These are phyloP conservation scores for Pluteus cervinus DNA, from an alignment of 768 basidiomycete species.

Conservation along the genomic window DNA sequence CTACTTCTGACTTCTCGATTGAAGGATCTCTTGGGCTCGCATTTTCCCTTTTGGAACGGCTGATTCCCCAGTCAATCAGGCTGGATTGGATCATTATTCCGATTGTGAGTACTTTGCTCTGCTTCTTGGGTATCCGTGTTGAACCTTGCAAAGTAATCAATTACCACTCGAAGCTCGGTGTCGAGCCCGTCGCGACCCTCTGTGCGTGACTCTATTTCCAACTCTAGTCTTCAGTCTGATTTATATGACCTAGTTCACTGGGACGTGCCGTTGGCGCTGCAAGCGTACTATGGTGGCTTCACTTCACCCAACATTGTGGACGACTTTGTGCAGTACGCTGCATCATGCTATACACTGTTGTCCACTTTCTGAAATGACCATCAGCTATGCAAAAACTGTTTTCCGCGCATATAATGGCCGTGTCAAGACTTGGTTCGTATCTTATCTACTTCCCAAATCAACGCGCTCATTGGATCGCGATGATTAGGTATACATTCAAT, in stretches of 20 bases:
- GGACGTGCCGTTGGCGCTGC: conserved; percentile 41
- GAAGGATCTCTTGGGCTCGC: conserved; percentile 44
- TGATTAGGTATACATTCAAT: conserved; percentile 46
- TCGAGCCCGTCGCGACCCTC: conserved; percentile 43
- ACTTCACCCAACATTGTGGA: conserved; percentile 37
- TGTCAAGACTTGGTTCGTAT: conserved; percentile 38
- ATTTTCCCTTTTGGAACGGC: conserved; percentile 44
- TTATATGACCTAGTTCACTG: conserved; percentile 32
- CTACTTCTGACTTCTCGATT: neutral
- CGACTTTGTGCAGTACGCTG: conserved; percentile 38
- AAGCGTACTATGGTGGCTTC: conserved; percentile 46
- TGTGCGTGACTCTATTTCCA: conserved; percentile 25
- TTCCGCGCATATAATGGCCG: conserved; percentile 43
- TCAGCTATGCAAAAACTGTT: conserved; percentile 42
- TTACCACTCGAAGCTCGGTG: conserved; percentile 32
- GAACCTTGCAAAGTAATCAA: conserved; percentile 30
- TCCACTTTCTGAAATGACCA: neutral
- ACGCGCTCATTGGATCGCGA: neutral
- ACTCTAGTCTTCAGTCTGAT: neutral
- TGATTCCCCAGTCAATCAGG: conserved; percentile 43
- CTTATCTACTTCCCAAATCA: neutral
- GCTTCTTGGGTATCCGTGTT: neutral
- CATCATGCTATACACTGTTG: neutral
- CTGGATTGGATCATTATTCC: conserved; percentile 38
- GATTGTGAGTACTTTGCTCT: conserved; percentile 23